A percentile compares a stretch with the other conserved stretches of the same genome.
Evolutionary conservation across 192 early-diverging fungal genomes (phyloP).

Genomic region (Phlyctochytrium planicorne): DNA sequence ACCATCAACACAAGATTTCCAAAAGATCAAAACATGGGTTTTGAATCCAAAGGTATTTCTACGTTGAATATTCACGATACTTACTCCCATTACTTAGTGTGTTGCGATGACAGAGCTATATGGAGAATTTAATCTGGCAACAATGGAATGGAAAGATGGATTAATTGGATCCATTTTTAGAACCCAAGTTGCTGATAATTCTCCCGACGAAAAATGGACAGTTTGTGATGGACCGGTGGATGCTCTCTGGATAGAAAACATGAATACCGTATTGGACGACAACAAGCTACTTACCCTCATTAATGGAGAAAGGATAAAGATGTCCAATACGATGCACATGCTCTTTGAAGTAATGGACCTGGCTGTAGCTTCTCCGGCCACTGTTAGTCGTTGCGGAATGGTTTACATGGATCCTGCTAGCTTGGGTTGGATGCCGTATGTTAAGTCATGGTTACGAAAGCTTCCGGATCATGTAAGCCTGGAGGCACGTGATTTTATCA

Average conservation of each 20-base stretch:
- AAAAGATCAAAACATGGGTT: slow-evolving; percentile 55
- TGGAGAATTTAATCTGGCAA: slow-evolving; percentile 61
- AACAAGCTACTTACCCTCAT: slow-evolving; percentile 62
- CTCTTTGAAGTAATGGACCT: slow-evolving; percentile 62
- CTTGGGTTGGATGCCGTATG: slow-evolving; percentile 54
- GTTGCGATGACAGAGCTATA: slow-evolving; percentile 62
- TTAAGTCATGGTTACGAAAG: slow-evolving; percentile 45
- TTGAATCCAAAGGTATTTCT: slow-evolving; percentile 57
- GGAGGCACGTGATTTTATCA: slow-evolving; percentile 44
- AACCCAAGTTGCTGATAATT: slow-evolving; percentile 54
- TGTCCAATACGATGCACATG: slow-evolving; percentile 59
- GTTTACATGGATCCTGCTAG: slow-evolving; percentile 57
- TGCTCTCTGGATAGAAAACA: slow-evolving; percentile 60
- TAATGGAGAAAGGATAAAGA: slow-evolving; percentile 64
- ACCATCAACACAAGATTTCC: slow-evolving; percentile 37
- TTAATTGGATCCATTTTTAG: slow-evolving; percentile 55
- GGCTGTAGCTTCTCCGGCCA: slow-evolving; percentile 63
- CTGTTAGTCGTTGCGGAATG: slow-evolving; percentile 62
- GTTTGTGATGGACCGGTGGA: slow-evolving; percentile 62
- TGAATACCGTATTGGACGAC: slow-evolving; percentile 59
- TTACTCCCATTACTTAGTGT: slow-evolving; percentile 37
- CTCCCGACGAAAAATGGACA: slow-evolving; percentile 61
- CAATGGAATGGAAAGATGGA: slow-evolving; percentile 68
- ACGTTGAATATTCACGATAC: background rate
- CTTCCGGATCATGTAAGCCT: slow-evolving; percentile 34